phyloP scores from a whole-genome alignment of 1,284 basidiomycete species.

The Rhizoctonia solani region DNA sequence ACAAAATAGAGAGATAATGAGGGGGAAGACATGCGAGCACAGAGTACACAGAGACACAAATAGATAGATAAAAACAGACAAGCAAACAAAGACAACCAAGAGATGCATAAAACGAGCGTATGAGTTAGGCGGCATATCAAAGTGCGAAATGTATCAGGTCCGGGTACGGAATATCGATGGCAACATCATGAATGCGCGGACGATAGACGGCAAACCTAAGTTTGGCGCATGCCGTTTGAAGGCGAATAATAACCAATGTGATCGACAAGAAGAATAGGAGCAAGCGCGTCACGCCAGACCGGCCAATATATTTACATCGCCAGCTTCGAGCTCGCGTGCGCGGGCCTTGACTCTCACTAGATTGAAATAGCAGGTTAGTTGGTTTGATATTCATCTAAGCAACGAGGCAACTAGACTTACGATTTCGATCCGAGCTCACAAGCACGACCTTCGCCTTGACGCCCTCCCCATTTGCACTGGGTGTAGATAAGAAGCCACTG shows the following conservation, averaged over 20 bases:
- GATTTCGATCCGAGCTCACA: constrained; percentile 89
- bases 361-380: constrained; percentile 39
- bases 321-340: constrained; percentile 74
- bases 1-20: neutral
- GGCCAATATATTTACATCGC: constrained; percentile 51
- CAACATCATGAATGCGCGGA: neutral
- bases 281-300: neutral
- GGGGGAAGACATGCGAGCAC: neutral
- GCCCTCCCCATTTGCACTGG: constrained; percentile 43
- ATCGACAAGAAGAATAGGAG: neutral
- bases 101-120: constrained; percentile 3
- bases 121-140: constrained; percentile 2
- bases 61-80: constrained; percentile 10
- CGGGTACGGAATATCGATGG: constrained; percentile 9
- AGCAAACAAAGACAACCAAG: neutral
- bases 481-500: constrained; percentile 62
- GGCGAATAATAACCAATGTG: neutral
- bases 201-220: neutral
- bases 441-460: constrained; percentile 81
- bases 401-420: constrained; percentile 54
- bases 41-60: constrained; percentile 28
- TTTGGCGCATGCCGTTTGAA: constrained; percentile 4
- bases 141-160: constrained; percentile 7
- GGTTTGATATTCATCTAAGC: constrained; percentile 24
- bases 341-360: constrained; percentile 83